Evolutionary conservation across 2,329 filamentous ascomycete species (phyloP).

Genomic region (Neocucurbitaria cava): DNA sequence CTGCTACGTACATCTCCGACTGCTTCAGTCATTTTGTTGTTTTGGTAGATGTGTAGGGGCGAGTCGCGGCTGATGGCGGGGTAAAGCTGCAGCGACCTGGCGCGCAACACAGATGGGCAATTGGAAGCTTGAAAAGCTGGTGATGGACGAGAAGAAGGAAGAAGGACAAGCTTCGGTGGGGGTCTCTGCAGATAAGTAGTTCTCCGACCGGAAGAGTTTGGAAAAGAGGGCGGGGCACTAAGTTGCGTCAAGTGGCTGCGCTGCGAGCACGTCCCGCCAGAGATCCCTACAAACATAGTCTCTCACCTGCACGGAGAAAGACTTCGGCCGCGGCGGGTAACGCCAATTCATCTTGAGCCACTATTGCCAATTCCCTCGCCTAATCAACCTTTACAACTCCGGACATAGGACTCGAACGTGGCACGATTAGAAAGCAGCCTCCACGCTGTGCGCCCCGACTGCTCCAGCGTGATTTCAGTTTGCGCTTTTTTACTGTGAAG

Average conservation of each 20-base stretch:
- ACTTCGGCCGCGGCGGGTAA: conserved; percentile 43
- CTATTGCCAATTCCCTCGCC: conserved; percentile 20
- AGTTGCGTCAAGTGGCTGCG: conserved; percentile 35
- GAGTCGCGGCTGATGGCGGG: conserved; percentile 27
- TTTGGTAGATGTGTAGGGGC: conserved; percentile 15
- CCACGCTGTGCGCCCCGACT: not conserved
- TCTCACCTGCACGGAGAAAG: conserved; percentile 31
- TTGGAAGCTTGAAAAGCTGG: conserved; percentile 27
- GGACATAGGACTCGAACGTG: conserved; percentile 10
- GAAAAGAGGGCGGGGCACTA: conserved; percentile 40
- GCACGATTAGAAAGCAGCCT: conserved; percentile 13
- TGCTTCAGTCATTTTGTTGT: conserved; percentile 47
- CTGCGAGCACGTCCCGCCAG: conserved; percentile 25
- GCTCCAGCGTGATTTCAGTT: not conserved
- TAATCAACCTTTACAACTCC: conserved; percentile 14
- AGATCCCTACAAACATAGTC: conserved; percentile 29
- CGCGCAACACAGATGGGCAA: conserved; percentile 36
- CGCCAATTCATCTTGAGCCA: conserved; percentile 16
- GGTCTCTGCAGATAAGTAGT: conserved; percentile 42
- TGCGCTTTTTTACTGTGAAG: not conserved
- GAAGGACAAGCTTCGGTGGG: conserved; percentile 29
- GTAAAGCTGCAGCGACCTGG: conserved; percentile 40
- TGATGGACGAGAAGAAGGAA: conserved; percentile 30
- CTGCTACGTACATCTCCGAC: conserved; percentile 49
- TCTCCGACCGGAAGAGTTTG: conserved; percentile 44